phyloP scores from a whole-genome alignment of 2,329 filamentous ascomycete species.

The Diaporthe velutina region DNA sequence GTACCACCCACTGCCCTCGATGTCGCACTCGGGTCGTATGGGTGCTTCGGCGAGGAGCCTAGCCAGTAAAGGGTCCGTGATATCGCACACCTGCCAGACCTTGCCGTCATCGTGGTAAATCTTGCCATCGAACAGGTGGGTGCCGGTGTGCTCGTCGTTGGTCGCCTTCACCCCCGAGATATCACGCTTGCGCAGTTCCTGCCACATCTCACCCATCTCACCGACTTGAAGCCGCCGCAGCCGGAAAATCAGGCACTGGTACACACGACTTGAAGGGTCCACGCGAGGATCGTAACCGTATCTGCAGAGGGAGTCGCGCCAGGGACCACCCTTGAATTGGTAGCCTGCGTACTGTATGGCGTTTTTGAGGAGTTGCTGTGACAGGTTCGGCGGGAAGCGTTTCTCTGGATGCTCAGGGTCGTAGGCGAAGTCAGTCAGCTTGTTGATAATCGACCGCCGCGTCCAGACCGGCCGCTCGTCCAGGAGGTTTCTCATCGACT shows the following conservation, averaged over 20 bases:
- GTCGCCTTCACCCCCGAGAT: slow-evolving; percentile 46
- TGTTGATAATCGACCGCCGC: slow-evolving; percentile 83
- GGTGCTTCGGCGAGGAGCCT: slow-evolving; percentile 74
- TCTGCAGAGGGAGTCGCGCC: slow-evolving; percentile 86
- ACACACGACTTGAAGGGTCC: slow-evolving; percentile 81
- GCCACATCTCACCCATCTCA: slow-evolving; percentile 62
- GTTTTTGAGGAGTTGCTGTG: slow-evolving; percentile 74
- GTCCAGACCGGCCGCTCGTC: slow-evolving; percentile 87
- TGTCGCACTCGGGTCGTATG: slow-evolving; percentile 70
- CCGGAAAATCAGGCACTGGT: slow-evolving; percentile 92
- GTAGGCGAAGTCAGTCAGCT: slow-evolving; percentile 57
- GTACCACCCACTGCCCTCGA: slow-evolving; percentile 83
- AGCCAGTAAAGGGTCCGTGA: slow-evolving; percentile 82
- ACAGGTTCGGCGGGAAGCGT: slow-evolving; percentile 44
- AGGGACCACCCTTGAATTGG: slow-evolving; percentile 92
- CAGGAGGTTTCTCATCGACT: slow-evolving; percentile 74
- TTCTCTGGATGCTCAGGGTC: slow-evolving; percentile 53
- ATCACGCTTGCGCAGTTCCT: slow-evolving; percentile 57
- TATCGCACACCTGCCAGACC: slow-evolving; percentile 94
- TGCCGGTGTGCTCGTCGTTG: slow-evolving; percentile 48
- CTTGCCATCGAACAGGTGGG: slow-evolving; percentile 86
- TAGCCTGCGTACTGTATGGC: slow-evolving; percentile 89
- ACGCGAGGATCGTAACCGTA: slow-evolving; percentile 89
- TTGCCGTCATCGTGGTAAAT: slow-evolving; percentile 84
- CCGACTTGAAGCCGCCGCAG: slow-evolving; percentile 67